Base-by-base conservation (phyloP, 1,284 basidiomycete genomes). In the Apiotrichum siamense region DNA sequence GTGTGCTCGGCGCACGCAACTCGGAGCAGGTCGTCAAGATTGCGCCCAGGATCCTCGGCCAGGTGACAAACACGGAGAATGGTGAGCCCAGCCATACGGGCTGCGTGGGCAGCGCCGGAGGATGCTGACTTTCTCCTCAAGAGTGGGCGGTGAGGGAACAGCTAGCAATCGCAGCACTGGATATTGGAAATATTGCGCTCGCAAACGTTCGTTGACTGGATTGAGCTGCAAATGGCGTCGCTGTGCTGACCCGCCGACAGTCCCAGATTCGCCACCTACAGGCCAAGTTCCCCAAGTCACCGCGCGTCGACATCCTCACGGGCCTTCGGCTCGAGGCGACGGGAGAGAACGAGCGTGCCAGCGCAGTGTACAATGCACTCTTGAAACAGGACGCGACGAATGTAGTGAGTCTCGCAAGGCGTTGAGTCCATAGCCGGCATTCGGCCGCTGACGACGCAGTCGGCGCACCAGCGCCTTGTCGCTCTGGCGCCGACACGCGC, bases 111-210 rank as follows among this genome's bases (percentile, higher is more conserved):
- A 42, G 27, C 10, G 20, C 31, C 23, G 21, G 10, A 20, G n/a
- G 35, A 33, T 18, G 15, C 52, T 47, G 49, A 55, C 25, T 3
- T 27, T 61, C n/a, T n/a, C n/a, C n/a, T n/a, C n/a, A n/a, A 91
- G 88, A 80, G 59, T 96, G 90, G 89, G 79, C 84, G 2, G 83
- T 91, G 55, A 75, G 93, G 15, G 94, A 97, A 68, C 92, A 97
- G 66, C 77, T 97, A 1, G 83, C 84, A 4, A 77, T 93, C 33
- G 89, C 94, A 2, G 83, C 94, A 1, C 76, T 96, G 47, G 93
- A 97, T 65, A 73, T 88, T 15, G 88, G 87, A 17, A 78, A 84
- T 49, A 64, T 85, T 35, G 82, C 87, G 46, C 75, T 90, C n/a
- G 89, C 93, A 21, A 83, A 88, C 66, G 91, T 94, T 68, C 62